Evolutionary conservation across 2,329 filamentous ascomycete species (phyloP).

Genomic region (Exophiala sp.): DNA sequence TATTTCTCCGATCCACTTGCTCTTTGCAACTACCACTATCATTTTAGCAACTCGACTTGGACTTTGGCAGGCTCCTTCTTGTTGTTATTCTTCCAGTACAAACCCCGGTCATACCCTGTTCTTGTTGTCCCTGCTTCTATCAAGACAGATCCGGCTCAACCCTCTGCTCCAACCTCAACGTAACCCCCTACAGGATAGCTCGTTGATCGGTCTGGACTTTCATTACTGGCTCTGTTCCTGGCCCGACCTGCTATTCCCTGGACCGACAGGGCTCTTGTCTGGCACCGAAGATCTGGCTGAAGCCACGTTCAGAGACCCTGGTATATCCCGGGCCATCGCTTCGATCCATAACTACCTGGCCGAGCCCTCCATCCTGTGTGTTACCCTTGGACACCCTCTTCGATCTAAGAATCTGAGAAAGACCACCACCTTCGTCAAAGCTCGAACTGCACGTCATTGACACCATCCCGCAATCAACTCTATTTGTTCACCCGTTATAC

Average conservation of each 20-base stretch:
- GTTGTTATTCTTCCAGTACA: constrained; percentile 1
- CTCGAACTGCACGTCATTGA: constrained; percentile 19
- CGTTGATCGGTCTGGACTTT: constrained; percentile 7
- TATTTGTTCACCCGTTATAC: constrained; percentile 9
- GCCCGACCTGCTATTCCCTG: constrained; percentile 6
- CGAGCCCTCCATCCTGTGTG: constrained; percentile 10
- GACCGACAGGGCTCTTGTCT: constrained; percentile 9
- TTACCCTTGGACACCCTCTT: constrained; percentile 11
- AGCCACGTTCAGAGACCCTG: constrained; percentile 21
- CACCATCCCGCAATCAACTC: constrained; percentile 9
- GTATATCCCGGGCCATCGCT: constrained; percentile 19
- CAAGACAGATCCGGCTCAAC: constrained; percentile 4
- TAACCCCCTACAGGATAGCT: constrained; percentile 3
- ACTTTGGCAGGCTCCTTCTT: neutral
- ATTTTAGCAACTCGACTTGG: neutral
- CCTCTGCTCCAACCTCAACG: constrained; percentile 3
- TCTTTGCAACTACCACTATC: constrained; percentile 1
- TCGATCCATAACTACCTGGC: constrained; percentile 21
- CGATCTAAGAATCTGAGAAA: constrained; percentile 4
- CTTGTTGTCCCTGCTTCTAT: constrained; percentile 3
- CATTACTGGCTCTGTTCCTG: constrained; percentile 1
- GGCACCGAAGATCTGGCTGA: constrained; percentile 15
- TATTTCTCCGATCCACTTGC: constrained; percentile 15
- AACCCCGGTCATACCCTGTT: neutral
- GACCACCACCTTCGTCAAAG: neutral